A percentile compares a stretch with the other conserved stretches of the same genome.
phyloP scores from a whole-genome alignment of 805 yeast genomes.

The Ogataea saltuana region DNA sequence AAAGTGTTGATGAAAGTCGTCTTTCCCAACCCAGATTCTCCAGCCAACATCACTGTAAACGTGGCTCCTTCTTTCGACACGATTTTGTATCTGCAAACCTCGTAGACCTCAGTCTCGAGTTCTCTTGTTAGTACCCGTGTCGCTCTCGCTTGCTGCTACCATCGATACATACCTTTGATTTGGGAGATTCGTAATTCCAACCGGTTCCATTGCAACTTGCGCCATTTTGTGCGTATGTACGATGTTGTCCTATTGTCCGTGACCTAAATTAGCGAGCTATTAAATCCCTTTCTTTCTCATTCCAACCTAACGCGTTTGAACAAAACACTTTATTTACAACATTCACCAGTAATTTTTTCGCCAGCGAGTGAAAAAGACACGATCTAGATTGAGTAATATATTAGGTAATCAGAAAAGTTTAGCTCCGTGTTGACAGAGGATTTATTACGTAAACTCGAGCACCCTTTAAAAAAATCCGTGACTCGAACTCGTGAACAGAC shows the following conservation, averaged over 20 bases:
- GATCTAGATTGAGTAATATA: neutral
- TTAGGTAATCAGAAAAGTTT: neutral
- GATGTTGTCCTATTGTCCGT: too few species aligned
- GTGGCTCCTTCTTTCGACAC: conserved; percentile 74
- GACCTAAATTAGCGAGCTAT: too few species aligned
- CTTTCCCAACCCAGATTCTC: conserved; percentile 91
- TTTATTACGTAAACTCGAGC: too few species aligned
- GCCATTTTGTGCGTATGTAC: conserved; percentile 26
- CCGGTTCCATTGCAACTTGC: conserved; percentile 45
- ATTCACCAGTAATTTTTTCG: too few species aligned
- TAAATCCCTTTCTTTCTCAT: conserved; percentile 1
- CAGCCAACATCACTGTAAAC: conserved; percentile 82
- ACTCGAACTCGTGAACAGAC: too few species aligned
- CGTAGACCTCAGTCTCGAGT: neutral
- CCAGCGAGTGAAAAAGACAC: too few species aligned
- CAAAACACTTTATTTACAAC: too few species aligned
- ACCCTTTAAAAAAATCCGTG: too few species aligned
- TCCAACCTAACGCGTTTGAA: conserved; percentile 11
- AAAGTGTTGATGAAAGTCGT: conserved; percentile 88
- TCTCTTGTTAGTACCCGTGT: conserved; percentile 10
- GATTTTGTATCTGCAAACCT: conserved; percentile 56
- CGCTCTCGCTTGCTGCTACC: too few species aligned
- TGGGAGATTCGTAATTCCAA: conserved; percentile 73
- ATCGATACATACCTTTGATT: conserved; percentile 65
- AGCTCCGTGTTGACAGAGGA: neutral